A percentile compares a stretch with the other conserved stretches of the same genome.
Conservation (phyloP, 2,329 filamentous ascomycete species). For the Cryphonectria radicalis region DNA sequence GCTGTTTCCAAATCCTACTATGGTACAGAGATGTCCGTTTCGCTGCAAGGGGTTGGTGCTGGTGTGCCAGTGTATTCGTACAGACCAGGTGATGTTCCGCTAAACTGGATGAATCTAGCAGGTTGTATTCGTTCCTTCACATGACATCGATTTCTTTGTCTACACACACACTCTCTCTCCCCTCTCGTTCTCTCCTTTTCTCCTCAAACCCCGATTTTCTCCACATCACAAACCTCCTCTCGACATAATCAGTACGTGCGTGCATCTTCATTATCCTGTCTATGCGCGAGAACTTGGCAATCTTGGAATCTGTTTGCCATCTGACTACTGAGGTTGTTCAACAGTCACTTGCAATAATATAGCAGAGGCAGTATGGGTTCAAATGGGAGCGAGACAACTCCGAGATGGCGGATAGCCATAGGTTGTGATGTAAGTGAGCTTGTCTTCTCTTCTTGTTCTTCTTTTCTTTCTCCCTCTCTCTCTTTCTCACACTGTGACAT, state of each 20-base stretch:
- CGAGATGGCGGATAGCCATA: constrained; percentile 57
- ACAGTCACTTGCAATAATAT: background rate
- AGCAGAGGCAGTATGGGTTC: constrained; percentile 13
- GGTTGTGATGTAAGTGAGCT: constrained; percentile 55
- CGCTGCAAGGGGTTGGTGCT: background rate
- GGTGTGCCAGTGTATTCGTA: background rate
- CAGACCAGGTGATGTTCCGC: background rate
- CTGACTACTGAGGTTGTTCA: background rate
- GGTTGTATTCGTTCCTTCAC: background rate
- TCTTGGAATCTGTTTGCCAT: background rate
- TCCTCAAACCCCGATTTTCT: background rate
- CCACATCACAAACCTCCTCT: background rate
- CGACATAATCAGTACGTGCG: too few relatives aligned
- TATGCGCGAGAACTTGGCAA: background rate
- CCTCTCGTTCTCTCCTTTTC: background rate
- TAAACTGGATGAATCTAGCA: background rate
- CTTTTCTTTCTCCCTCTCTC: background rate
- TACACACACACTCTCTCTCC: background rate
- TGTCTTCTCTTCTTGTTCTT: background rate
- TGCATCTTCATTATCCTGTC: background rate
- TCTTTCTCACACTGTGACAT: background rate
- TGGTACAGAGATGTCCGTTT: background rate
- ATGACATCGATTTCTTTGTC: background rate
- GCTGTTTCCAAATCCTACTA: background rate
- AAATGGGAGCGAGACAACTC: constrained; percentile 35